Evolutionary conservation across 352 stramenopile species (phyloP), one percentile per base, ranked within the genome.

Genomic region (Pythium vanterpoolii): DNA sequence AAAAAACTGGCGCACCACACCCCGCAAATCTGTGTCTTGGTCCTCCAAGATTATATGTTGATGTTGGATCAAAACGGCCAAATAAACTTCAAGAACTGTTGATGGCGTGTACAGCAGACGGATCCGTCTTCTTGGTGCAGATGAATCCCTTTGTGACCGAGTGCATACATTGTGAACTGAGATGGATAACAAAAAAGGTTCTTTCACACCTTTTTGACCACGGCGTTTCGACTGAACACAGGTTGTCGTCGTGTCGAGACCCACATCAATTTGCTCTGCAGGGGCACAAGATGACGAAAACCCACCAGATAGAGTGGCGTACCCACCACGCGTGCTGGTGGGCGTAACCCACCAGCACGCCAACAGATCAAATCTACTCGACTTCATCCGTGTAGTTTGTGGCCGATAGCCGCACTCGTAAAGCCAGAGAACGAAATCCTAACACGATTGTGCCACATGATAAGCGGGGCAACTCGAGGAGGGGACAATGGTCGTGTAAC

Each of bases 401-500:
- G 43, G 43, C 5, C 4, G 21, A 28, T 1, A 30, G 6, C 5
- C 18, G 13, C 19, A 19, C 40, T n/a, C n/a, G n/a, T n/a, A n/a
- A n/a, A n/a, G n/a, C n/a, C n/a, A n/a, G n/a, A n/a, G n/a, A n/a
- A n/a, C n/a, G n/a, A n/a, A n/a, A n/a, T n/a, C n/a, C n/a, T n/a
- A n/a, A n/a, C n/a, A n/a, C n/a, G n/a, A n/a, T n/a, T n/a, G n/a
- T n/a, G n/a, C n/a, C n/a, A n/a, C n/a, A n/a, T n/a, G n/a, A n/a
- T n/a, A n/a, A n/a, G n/a, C n/a, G n/a, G n/a, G n/a, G n/a, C 49
- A 24, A 56, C 34, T 47, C 34, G 34, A 33, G 49, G 23, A 46
- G 16, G 1, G n/a, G 8, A 24, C n/a, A 3, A 40, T 4, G 47
- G 30, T 54, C 30, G 28, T 27, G 31, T 28, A 43, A 54, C 49